phyloP scores from a whole-genome alignment of 2,329 filamentous ascomycete genomes.

The Pseudocercospora fijiensis region DNA sequence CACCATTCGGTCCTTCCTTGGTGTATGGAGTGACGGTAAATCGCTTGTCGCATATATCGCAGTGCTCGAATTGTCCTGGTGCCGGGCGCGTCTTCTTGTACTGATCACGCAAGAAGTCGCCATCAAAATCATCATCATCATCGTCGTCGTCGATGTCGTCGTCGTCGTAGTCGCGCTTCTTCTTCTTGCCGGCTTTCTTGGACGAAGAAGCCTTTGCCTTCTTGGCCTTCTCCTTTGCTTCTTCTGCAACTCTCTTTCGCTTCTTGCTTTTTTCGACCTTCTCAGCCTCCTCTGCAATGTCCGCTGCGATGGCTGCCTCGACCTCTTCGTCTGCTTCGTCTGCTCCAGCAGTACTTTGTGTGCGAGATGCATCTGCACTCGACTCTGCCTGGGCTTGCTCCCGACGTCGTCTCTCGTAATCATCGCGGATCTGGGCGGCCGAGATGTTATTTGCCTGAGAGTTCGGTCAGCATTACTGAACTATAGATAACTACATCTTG shows the following conservation, averaged over 20 bases:
- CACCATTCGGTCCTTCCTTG: conserved; percentile 76
- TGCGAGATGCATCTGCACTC: conserved; percentile 37
- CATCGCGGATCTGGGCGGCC: conserved; percentile 60
- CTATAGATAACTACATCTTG: background rate
- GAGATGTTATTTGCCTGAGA: conserved; percentile 69
- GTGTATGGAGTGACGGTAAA: conserved; percentile 93
- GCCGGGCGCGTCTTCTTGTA: conserved; percentile 59
- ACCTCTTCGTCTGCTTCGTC: conserved; percentile 36
- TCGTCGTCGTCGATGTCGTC: conserved; percentile 44
- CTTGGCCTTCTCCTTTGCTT: conserved; percentile 43
- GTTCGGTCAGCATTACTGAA: background rate
- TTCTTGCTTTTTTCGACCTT: conserved; percentile 49
- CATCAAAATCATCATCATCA: conserved; percentile 48
- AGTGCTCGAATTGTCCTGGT: conserved; percentile 88
- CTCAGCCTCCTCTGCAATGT: conserved; percentile 37
- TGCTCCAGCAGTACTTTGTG: conserved; percentile 32
- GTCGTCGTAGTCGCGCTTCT: conserved; percentile 1
- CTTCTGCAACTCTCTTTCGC: conserved; percentile 57
- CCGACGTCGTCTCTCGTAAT: conserved; percentile 55
- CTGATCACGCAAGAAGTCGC: conserved; percentile 51
- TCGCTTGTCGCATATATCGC: conserved; percentile 77
- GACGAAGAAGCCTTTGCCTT: conserved; percentile 49
- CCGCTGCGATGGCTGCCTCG: conserved; percentile 43
- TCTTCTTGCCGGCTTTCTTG: conserved; percentile 37
- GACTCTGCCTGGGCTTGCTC: conserved; percentile 38